A percentile compares a stretch with the other conserved stretches of the same genome.
Conservation (phyloP, 306 rosid species). For the Adenanthera pavonina region DNA sequence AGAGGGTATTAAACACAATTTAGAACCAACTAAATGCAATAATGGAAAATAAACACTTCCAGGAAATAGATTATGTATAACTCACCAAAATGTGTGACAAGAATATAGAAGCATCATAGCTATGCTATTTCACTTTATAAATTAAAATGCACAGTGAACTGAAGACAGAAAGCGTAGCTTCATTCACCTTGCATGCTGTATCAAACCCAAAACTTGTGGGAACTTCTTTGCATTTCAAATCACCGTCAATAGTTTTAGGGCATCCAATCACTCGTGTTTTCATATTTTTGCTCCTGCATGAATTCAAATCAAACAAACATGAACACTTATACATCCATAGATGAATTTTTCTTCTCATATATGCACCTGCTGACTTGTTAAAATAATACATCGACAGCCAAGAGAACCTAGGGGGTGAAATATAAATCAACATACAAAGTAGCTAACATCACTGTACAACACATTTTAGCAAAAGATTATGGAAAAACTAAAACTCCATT, state of each 20-base stretch:
- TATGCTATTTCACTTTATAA: neutral
- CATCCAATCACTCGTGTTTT: conserved; percentile 90
- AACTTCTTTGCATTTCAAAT: conserved; percentile 94
- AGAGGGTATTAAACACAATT: neutral
- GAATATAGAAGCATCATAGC: conserved; percentile 17
- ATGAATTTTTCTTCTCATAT: neutral
- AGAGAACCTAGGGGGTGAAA: neutral
- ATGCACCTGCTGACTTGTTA: neutral
- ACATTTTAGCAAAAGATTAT: conserved; percentile 18
- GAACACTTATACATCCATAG: neutral
- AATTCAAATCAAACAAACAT: conserved; percentile 19
- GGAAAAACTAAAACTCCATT: conserved; percentile 9
- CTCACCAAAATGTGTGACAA: neutral
- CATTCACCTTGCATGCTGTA: conserved; percentile 95
- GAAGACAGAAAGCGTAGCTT: conserved; percentile 25
- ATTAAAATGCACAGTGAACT: neutral
- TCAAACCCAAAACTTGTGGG: conserved; percentile 97
- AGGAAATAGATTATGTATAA: neutral
- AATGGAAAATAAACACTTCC: conserved; percentile 16
- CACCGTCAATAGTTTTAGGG: conserved; percentile 99
- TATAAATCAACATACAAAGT: conserved; percentile 27
- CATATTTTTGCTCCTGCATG: conserved; percentile 73
- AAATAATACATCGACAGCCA: conserved; percentile 1
- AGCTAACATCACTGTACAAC: conserved; percentile 18
- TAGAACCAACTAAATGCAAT: conserved; percentile 4